Evolutionary conservation across 2,329 filamentous ascomycete genomes (phyloP).

Genomic region (Dactylellina parvicollis): DNA sequence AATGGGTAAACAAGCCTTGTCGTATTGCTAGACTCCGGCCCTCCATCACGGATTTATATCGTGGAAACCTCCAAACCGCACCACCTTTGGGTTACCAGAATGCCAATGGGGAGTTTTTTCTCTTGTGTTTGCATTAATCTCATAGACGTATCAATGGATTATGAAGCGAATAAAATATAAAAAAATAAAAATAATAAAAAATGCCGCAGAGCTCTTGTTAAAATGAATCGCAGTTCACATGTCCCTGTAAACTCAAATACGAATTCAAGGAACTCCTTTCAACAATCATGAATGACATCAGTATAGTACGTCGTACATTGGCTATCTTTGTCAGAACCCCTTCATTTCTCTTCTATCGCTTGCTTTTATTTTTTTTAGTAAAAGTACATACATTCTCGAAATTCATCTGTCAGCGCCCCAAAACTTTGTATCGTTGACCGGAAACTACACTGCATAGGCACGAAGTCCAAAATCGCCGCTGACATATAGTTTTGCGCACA

Average conservation of each 20-base stretch:
- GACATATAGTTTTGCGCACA: no score
- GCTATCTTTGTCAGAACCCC: no score
- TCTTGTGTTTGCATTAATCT: not conserved
- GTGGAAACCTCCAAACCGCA: no score
- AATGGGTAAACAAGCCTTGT: conserved; percentile 25
- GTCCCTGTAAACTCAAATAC: not conserved
- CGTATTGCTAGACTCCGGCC: conserved; percentile 21
- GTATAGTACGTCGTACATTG: no score
- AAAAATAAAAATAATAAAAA: not conserved
- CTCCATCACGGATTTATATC: conserved; percentile 32
- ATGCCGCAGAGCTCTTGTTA: conserved; percentile 40
- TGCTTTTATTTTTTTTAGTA: conserved; percentile 1
- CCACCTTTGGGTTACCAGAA: no score
- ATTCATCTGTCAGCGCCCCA: no score
- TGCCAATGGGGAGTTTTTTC: not conserved
- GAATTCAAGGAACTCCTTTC: not conserved
- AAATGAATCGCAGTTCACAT: not conserved
- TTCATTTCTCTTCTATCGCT: not conserved
- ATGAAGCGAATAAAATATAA: not conserved
- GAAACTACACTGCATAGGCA: no score
- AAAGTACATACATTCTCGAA: no score
- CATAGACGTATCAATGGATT: not conserved
- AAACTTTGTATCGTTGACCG: no score
- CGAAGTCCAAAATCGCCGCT: not conserved
- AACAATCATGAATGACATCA: no score